phyloP scores from a whole-genome alignment of 1,284 basidiomycete genomes.

The Malassezia nana region DNA sequence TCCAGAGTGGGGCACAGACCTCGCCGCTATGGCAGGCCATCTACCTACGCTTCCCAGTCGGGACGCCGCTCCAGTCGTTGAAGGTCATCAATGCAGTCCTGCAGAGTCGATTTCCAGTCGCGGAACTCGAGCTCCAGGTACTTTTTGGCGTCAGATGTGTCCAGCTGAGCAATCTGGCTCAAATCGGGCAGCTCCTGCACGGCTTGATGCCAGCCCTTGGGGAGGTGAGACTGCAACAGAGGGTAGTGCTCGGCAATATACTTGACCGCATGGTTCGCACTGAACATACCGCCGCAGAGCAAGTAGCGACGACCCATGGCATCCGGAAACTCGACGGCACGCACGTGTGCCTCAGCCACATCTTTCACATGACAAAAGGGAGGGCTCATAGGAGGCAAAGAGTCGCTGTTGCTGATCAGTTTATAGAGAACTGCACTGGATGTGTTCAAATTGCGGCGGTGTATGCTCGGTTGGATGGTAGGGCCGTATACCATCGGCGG shows the following conservation, averaged over 20 bases:
- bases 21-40: too few relatives aligned
- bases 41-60: conserved; percentile 20
- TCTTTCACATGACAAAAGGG: conserved; percentile 43
- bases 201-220: conserved; percentile 33
- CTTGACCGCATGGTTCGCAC: conserved; percentile 29
- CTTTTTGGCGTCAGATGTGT: conserved; percentile 25
- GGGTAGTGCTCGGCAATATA: conserved; percentile 26
- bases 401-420: conserved; percentile 26
- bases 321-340: conserved; percentile 22
- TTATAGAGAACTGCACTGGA: conserved; percentile 32
- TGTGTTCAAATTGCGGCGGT: conserved; percentile 32
- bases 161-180: conserved; percentile 21
- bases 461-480: conserved; percentile 28
- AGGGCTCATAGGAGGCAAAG: conserved; percentile 43
- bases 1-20: not conserved
- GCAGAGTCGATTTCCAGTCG: conserved; percentile 33
- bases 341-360: conserved; percentile 41
- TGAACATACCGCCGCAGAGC: conserved; percentile 31
- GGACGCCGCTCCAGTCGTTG: conserved; percentile 25
- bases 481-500: conserved; percentile 42
- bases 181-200: conserved; percentile 11
- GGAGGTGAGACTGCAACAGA: conserved; percentile 25
- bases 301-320: conserved; percentile 30
- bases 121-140: conserved; percentile 24
- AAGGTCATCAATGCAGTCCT: conserved; percentile 30